Conservation (phyloP, 2,329 filamentous ascomycete genomes). For the Ophiostoma quercus region DNA sequence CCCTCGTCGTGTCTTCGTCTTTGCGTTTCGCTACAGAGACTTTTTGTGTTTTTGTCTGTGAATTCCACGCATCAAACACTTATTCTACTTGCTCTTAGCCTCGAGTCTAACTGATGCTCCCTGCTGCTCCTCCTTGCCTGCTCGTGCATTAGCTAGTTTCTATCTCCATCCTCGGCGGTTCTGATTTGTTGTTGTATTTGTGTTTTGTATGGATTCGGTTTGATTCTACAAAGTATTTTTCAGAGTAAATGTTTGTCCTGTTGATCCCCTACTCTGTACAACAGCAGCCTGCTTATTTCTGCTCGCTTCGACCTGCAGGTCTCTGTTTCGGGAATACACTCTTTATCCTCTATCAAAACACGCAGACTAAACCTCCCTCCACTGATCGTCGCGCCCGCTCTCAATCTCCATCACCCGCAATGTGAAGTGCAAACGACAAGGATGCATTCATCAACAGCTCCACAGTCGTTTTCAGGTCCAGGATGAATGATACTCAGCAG, state of each 20-base stretch:
- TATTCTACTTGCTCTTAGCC: background rate
- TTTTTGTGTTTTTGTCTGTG: too few species aligned
- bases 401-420: slow-evolving; percentile 8
- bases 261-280: background rate
- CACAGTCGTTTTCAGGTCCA: background rate
- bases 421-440: background rate
- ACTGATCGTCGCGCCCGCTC: slow-evolving; percentile 7
- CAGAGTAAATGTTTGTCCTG: background rate
- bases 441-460: slow-evolving; percentile 5
- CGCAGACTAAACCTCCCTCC: background rate
- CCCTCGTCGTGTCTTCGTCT: background rate
- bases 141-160: slow-evolving; percentile 4
- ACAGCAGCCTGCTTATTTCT: slow-evolving; percentile 9
- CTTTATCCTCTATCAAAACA: background rate
- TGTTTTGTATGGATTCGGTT: background rate
- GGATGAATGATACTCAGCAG: background rate
- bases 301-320: background rate
- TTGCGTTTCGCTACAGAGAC: too few species aligned
- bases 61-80: too few species aligned
- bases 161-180: background rate
- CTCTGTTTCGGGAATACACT: background rate
- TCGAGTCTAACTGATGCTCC: background rate
- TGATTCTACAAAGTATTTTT: too few species aligned
- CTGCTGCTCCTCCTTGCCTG: background rate
- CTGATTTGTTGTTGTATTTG: background rate